Percentiles rank a stretch among this genome's conserved stretches.
These are phyloP conservation scores for Paramecium primaurelia DNA, from an alignment of 73 alveolate genomes.

Conservation along the genomic window DNA sequence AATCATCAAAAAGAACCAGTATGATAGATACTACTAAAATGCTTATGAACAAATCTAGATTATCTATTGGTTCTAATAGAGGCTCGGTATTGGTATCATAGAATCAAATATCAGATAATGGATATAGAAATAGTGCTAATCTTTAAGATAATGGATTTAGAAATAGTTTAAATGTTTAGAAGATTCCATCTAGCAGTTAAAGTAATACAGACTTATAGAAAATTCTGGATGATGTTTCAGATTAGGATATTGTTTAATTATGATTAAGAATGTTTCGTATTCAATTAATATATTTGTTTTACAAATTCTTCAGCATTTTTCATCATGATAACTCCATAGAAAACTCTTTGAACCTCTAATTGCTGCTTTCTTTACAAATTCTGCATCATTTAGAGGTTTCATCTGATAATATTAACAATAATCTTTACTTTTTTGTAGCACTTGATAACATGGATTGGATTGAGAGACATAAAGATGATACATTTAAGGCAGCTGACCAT, in stretches of 20 bases:
- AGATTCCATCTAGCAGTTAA: neutral
- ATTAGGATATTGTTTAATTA: neutral
- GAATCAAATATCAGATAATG: neutral
- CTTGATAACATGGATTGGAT: slow-evolving; percentile 87
- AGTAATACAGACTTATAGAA: neutral
- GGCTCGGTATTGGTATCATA: neutral
- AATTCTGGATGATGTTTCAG: neutral
- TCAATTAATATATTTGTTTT: neutral
- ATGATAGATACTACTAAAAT: neutral
- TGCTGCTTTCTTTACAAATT: slow-evolving; percentile 60
- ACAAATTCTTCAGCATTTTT: slow-evolving; percentile 41
- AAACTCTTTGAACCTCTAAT: slow-evolving; percentile 80
- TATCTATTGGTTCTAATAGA: neutral
- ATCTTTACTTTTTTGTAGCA: slow-evolving; percentile 69
- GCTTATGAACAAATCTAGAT: neutral
- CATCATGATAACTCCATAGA: slow-evolving; percentile 71
- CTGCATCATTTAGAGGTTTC: slow-evolving; percentile 83
- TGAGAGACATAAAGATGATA: slow-evolving; percentile 85
- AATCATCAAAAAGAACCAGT: neutral
- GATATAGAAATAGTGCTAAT: neutral
- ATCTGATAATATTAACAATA: neutral
- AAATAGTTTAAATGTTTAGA: neutral
- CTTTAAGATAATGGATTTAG: neutral
- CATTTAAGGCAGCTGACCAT: slow-evolving; percentile 94
- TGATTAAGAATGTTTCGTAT: neutral